These are phyloP conservation scores for Wickerhamomyces chambardii DNA, from an alignment of 805 yeast genomes.

Conservation along the genomic window DNA sequence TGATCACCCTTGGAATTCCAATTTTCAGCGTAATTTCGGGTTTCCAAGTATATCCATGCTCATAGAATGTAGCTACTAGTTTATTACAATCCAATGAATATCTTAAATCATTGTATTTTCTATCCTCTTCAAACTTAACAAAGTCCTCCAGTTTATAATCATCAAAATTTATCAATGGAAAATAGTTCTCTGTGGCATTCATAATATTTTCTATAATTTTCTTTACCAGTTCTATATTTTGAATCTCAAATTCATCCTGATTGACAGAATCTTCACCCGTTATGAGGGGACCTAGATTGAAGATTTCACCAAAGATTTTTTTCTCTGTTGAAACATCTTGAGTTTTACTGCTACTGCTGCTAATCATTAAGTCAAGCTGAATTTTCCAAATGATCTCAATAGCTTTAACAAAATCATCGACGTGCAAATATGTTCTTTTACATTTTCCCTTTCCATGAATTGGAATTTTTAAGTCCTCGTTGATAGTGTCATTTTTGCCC, in stretches of 20 bases:
- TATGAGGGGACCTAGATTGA: constrained; percentile 2
- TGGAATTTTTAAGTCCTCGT: constrained; percentile 14
- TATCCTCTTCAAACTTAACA: constrained; percentile 19
- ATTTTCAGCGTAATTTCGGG: too few relatives aligned
- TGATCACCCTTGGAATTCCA: too few relatives aligned
- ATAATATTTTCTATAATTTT: too few relatives aligned
- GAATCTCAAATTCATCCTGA: constrained; percentile 10
- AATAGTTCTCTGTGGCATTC: too few relatives aligned
- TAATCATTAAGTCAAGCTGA: too few relatives aligned
- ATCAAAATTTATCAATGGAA: background rate
- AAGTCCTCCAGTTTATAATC: constrained; percentile 3
- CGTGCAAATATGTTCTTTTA: constrained; percentile 35
- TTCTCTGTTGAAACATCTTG: background rate
- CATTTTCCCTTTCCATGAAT: constrained; percentile 41
- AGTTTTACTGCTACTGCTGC: constrained; percentile 11
- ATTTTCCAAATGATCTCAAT: too few relatives aligned
- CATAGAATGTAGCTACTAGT: background rate
- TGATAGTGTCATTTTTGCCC: constrained; percentile 1
- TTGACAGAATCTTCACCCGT: too few relatives aligned
- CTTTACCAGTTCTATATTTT: constrained; percentile 13
- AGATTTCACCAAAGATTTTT: constrained; percentile 1
- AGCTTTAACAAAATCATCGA: constrained; percentile 30
- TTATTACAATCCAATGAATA: background rate
- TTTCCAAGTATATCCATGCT: too few relatives aligned
- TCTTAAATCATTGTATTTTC: constrained; percentile 12